These are phyloP conservation scores for Dinochytrium kinnereticum DNA, from an alignment of 371 early-diverging fungal species.

Conservation along the genomic window DNA sequence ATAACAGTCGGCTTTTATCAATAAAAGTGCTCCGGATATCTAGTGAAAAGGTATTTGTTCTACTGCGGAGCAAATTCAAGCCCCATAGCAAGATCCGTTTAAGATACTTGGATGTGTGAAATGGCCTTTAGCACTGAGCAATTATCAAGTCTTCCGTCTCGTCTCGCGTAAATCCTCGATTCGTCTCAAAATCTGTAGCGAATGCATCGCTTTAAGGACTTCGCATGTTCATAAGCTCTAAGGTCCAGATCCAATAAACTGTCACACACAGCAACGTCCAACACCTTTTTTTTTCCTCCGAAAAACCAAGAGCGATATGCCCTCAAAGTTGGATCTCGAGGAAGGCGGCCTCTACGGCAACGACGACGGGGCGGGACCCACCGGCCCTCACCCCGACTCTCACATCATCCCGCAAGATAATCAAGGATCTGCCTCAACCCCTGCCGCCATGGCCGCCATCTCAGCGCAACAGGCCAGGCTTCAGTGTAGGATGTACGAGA, in stretches of 20 bases:
- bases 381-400: neutral
- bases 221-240: no score
- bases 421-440: conserved; percentile 24
- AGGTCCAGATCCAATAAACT: no score
- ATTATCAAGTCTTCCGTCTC: neutral
- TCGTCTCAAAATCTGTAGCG: neutral
- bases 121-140: no score
- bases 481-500: conserved; percentile 83
- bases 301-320: neutral
- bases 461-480: conserved; percentile 42
- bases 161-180: neutral
- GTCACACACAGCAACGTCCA: no score
- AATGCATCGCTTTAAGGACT: no score
- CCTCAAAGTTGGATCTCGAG: conserved; percentile 2
- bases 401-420: neutral
- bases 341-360: neutral
- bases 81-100: no score
- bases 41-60: no score
- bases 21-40: no score
- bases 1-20: no score
- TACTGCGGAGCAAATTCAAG: no score
- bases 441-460: conserved; percentile 38
- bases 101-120: no score
- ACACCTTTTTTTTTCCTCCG: conserved; percentile 1
- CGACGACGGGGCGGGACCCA: neutral